Evolutionary conservation across 176 grass and related monocot genomes (phyloP).

Genomic region (Secale cereale): DNA sequence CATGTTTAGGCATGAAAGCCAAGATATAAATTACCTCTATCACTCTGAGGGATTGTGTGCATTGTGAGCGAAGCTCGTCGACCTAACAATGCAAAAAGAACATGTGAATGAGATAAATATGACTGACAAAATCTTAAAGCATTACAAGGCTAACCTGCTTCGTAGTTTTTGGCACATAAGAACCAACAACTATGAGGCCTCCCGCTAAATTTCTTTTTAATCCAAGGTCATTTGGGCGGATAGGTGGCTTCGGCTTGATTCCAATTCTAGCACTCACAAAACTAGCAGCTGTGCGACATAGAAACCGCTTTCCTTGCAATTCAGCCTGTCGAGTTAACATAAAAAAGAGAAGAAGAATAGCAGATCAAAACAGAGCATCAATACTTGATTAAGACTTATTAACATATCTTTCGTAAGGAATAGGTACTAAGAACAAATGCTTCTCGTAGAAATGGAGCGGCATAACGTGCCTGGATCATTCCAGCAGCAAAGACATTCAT

Average conservation of each 20-base stretch:
- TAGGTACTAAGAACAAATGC: conserved; percentile 14
- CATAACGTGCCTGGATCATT: conserved; percentile 77
- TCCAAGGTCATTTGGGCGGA: conserved; percentile 70
- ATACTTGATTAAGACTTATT: conserved; percentile 9
- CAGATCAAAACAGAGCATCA: conserved; percentile 10
- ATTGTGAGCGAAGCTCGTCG: conserved; percentile 63
- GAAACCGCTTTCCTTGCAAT: conserved; percentile 76
- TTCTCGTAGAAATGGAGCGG: conserved; percentile 9
- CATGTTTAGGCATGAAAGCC: conserved; percentile 14
- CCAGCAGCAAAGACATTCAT: conserved; percentile 88
- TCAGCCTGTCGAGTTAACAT: conserved; percentile 67
- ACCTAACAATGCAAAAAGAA: conserved; percentile 55
- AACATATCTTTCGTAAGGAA: background rate
- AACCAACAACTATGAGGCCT: conserved; percentile 95
- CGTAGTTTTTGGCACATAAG: conserved; percentile 98
- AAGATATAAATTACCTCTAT: conserved; percentile 70
- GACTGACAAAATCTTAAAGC: background rate
- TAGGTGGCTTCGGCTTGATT: conserved; percentile 70
- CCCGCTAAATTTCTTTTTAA: conserved; percentile 70
- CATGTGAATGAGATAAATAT: conserved; percentile 22
- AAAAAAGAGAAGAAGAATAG: conserved; percentile 18
- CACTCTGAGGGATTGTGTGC: conserved; percentile 50
- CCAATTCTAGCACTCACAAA: conserved; percentile 96
- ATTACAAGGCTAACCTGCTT: conserved; percentile 61
- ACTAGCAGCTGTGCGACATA: conserved; percentile 94